Conservation (phyloP, 129 eudicot species). For the Gnaphalium uliginosum region DNA sequence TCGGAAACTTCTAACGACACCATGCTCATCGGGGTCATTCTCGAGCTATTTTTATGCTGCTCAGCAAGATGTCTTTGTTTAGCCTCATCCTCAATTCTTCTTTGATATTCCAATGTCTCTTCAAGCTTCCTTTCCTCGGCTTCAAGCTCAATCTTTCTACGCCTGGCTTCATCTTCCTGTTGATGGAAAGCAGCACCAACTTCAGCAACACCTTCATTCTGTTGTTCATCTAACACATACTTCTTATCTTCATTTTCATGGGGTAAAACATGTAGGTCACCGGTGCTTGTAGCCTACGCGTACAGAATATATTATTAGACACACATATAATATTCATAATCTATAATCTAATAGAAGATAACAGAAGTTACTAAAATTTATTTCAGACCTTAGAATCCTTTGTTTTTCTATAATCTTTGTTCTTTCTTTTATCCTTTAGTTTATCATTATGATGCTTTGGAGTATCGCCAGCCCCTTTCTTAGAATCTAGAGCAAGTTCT, state of each 20-base stretch:
- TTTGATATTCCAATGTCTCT: conserved; percentile 93
- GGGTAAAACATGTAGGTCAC: conserved; percentile 21
- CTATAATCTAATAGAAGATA: conserved; percentile 2
- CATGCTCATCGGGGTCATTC: conserved; percentile 31
- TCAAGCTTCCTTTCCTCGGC: conserved; percentile 98
- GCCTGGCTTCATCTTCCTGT: conserved; percentile 66
- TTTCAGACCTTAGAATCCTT: conserved; percentile 73
- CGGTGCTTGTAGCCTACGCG: conserved; percentile 50
- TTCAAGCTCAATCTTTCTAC: conserved; percentile 77
- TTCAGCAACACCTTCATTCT: conserved; percentile 23
- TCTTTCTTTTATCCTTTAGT: conserved; percentile 78
- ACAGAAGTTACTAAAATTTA: conserved; percentile 1
- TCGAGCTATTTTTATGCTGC: conserved; percentile 48
- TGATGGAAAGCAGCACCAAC: conserved; percentile 38
- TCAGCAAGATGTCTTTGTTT: conserved; percentile 86
- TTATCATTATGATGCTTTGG: conserved; percentile 65
- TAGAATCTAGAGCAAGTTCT: conserved; percentile 87
- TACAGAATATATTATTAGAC: conserved; percentile 10
- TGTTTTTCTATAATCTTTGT: conserved; percentile 60
- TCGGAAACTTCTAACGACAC: conserved; percentile 24
- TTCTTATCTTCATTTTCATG: conserved; percentile 30
- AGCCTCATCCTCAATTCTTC: conserved; percentile 89
- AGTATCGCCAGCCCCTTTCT: conserved; percentile 52
- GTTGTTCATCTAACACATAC: conserved; percentile 56
- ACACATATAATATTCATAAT: not conserved